phyloP scores from a whole-genome alignment of 2,329 filamentous ascomycete genomes.

The Neonectria coccinea region DNA sequence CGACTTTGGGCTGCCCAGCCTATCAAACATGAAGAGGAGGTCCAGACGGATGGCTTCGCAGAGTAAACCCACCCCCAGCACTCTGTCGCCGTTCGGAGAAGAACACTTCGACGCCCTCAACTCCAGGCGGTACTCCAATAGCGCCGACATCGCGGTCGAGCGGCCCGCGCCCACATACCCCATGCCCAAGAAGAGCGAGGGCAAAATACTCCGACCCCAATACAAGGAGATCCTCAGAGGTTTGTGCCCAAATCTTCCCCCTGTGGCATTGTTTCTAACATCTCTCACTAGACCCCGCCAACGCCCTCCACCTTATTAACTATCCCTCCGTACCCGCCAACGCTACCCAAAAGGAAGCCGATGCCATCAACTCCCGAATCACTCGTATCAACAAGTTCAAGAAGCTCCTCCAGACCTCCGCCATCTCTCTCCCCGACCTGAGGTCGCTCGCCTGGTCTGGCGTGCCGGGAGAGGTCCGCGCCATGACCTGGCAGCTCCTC shows the following conservation, averaged over 20 bases:
- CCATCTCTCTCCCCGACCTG: conserved; percentile 86
- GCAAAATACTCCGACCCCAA: conserved; percentile 94
- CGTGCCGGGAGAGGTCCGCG: conserved; percentile 91
- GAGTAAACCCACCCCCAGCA: conserved; percentile 45
- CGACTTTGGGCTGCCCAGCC: conserved; percentile 93
- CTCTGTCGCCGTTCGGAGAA: conserved; percentile 53
- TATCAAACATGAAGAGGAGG: conserved; percentile 90
- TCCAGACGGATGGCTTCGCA: conserved; percentile 64
- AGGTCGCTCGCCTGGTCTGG: conserved; percentile 93
- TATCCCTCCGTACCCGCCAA: conserved; percentile 81
- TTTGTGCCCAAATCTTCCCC: conserved; percentile 45
- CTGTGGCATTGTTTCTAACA: conserved; percentile 31
- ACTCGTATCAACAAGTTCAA: conserved; percentile 99
- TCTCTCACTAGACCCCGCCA: conserved; percentile 75
- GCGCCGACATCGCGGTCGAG: conserved; percentile 94
- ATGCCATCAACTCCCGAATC: conserved; percentile 87
- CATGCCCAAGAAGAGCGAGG: conserved; percentile 87
- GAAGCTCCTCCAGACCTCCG: conserved; percentile 90
- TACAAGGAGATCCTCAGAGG: conserved; percentile 94
- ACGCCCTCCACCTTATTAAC: conserved; percentile 92
- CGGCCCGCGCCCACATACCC: conserved; percentile 86
- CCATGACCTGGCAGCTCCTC: conserved; percentile 98
- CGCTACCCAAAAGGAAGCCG: conserved; percentile 84
- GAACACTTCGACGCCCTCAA: conserved; percentile 53
- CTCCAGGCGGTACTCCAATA: conserved; percentile 78